Percentiles rank a stretch among this genome's conserved stretches.
These are phyloP conservation scores for Linnemannia exigua DNA, from an alignment of 192 early-diverging fungal species.

Conservation along the genomic window DNA sequence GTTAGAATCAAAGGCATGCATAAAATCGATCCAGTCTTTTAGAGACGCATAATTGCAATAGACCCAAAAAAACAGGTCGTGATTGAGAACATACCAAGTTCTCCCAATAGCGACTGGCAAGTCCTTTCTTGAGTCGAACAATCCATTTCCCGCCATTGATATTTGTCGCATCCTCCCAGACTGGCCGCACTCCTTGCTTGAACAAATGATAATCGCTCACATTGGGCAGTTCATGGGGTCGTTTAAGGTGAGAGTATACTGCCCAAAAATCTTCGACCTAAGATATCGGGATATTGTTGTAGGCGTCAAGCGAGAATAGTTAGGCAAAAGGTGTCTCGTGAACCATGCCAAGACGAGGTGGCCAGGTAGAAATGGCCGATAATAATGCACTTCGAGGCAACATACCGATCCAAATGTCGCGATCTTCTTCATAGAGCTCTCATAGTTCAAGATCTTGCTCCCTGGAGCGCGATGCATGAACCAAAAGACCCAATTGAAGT, in stretches of 20 bases:
- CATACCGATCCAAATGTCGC: conserved; percentile 83
- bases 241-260: conserved; percentile 82
- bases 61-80: background rate
- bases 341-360: background rate
- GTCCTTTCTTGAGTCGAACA: conserved; percentile 91
- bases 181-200: conserved; percentile 90
- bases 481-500: conserved; percentile 92
- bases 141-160: conserved; percentile 97
- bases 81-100: conserved; percentile 67
- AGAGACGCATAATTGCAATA: background rate
- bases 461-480: conserved; percentile 94
- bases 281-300: background rate
- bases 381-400: background rate
- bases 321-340: background rate
- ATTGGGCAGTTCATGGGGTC: conserved; percentile 86
- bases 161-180: conserved; percentile 95
- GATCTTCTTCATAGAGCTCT: conserved; percentile 87
- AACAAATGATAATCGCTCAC: conserved; percentile 96
- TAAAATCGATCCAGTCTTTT: background rate
- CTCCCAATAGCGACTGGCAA: conserved; percentile 95
- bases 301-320: background rate
- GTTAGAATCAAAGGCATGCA: conserved; percentile 2
- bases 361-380: too few species aligned
- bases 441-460: conserved; percentile 90
- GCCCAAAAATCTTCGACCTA: conserved; percentile 87